Conservation (phyloP, 371 early-diverging fungal genomes). For the Rhizomucor miehei region DNA sequence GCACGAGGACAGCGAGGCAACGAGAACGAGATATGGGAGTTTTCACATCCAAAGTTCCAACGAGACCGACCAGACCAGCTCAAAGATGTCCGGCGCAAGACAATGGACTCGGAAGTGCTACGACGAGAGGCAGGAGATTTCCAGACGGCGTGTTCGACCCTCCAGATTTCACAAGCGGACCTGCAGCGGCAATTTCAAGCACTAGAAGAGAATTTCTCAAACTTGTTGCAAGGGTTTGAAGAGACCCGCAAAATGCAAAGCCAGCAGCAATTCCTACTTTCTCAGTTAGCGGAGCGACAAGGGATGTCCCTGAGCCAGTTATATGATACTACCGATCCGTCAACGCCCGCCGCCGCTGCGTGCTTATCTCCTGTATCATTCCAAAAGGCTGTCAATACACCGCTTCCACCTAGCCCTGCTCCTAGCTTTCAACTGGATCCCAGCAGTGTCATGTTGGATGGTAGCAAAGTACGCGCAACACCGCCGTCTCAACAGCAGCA, state of each 20-base stretch:
- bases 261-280: conserved; percentile 56
- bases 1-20: conserved; percentile 67
- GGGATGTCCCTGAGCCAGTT: conserved; percentile 7
- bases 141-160: conserved; percentile 61
- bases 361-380: conserved; percentile 1
- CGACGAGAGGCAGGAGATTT: conserved; percentile 71
- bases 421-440: conserved; percentile 7
- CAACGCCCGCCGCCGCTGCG: not conserved
- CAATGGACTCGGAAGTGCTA: conserved; percentile 72
- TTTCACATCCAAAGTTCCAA: conserved; percentile 46
- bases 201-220: conserved; percentile 61
- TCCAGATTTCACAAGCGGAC: conserved; percentile 70
- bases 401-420: conserved; percentile 14
- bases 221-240: conserved; percentile 64
- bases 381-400: conserved; percentile 11
- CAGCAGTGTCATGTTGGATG: conserved; percentile 4
- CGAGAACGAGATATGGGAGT: conserved; percentile 67
- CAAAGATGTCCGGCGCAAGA: conserved; percentile 46
- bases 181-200: conserved; percentile 60
- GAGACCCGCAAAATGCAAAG: conserved; percentile 61
- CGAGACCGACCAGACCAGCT: conserved; percentile 48
- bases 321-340: not conserved
- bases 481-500: conserved; percentile 1
- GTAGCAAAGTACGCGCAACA: not conserved
- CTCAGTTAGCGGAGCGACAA: conserved; percentile 18